These are phyloP conservation scores for Yarrowia bubula DNA, from an alignment of 805 yeast species.

Conservation along the genomic window DNA sequence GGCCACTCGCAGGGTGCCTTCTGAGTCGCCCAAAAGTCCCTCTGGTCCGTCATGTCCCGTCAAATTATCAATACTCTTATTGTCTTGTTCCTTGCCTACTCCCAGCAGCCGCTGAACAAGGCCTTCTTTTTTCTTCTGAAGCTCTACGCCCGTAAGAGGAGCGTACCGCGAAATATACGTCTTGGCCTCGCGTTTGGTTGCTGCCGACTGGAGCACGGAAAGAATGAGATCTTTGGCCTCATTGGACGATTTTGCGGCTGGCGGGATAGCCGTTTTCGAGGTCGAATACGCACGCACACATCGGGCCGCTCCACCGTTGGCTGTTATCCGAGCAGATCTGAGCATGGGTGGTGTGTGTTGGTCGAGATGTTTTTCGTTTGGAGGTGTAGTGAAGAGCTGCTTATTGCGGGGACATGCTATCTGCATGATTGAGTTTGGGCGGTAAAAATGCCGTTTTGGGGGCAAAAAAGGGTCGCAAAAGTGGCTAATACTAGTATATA, in stretches of 20 bases:
- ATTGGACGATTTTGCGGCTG: slow-evolving; percentile 22
- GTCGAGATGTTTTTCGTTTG: neutral
- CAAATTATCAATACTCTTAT: neutral
- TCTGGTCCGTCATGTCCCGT: neutral
- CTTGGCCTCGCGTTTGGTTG: slow-evolving; percentile 89
- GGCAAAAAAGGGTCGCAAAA: neutral
- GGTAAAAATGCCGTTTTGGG: neutral
- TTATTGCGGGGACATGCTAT: slow-evolving; percentile 19
- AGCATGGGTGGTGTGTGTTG: slow-evolving; percentile 6
- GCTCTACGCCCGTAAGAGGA: slow-evolving; percentile 29
- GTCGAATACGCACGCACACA: neutral
- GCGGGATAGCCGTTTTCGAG: neutral
- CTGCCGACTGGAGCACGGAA: slow-evolving; percentile 82
- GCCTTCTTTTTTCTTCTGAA: slow-evolving; percentile 40
- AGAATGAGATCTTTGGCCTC: slow-evolving; percentile 57
- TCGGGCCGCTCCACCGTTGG: neutral
- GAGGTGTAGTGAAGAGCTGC: neutral
- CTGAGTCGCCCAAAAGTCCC: slow-evolving; percentile 9
- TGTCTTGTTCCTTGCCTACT: slow-evolving; percentile 29
- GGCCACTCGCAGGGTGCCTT: slow-evolving; percentile 48
- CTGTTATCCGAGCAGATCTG: neutral
- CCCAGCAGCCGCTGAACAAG: slow-evolving; percentile 39
- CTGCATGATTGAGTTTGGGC: slow-evolving; percentile 26
- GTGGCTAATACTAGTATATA: no score
- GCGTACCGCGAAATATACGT: slow-evolving; percentile 71